Conservation (phyloP, 441 rosid species). For the Gossypium trilobum region DNA sequence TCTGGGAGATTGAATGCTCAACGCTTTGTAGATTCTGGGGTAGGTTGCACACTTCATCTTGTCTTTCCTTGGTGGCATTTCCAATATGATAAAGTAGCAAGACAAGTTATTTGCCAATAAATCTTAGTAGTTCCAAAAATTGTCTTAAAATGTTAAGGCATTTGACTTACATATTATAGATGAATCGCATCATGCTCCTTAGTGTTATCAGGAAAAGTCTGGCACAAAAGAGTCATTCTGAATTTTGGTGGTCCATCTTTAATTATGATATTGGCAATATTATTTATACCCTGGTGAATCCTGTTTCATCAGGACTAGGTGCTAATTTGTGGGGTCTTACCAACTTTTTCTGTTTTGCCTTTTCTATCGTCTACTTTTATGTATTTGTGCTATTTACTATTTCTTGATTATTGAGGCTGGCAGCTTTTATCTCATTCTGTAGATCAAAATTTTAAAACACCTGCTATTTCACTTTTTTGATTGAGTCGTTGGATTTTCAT, state of each 20-base stretch:
- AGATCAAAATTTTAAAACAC: not conserved
- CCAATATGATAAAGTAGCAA: not conserved
- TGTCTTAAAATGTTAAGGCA: not conserved
- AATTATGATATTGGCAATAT: not conserved
- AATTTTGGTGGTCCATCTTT: not conserved
- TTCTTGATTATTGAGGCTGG: not conserved
- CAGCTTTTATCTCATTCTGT: not conserved
- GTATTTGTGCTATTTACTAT: not conserved
- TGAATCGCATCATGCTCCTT: not conserved
- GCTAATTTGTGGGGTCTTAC: not conserved
- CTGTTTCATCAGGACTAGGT: not conserved
- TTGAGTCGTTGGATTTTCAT: not conserved
- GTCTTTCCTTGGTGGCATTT: constrained; percentile 13
- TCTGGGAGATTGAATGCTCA: constrained; percentile 31
- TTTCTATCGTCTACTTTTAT: not conserved
- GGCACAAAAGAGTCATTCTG: not conserved
- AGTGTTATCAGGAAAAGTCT: not conserved
- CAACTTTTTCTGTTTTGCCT: not conserved
- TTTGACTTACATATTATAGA: not conserved
- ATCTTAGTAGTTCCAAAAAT: not conserved
- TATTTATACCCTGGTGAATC: not conserved
- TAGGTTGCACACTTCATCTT: constrained; percentile 18
- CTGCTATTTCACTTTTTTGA: not conserved
- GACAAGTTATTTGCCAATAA: not conserved
- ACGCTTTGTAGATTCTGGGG: constrained; percentile 35